phyloP scores from a whole-genome alignment of 192 early-diverging fungal species.

The Geosiphon pyriformis region DNA sequence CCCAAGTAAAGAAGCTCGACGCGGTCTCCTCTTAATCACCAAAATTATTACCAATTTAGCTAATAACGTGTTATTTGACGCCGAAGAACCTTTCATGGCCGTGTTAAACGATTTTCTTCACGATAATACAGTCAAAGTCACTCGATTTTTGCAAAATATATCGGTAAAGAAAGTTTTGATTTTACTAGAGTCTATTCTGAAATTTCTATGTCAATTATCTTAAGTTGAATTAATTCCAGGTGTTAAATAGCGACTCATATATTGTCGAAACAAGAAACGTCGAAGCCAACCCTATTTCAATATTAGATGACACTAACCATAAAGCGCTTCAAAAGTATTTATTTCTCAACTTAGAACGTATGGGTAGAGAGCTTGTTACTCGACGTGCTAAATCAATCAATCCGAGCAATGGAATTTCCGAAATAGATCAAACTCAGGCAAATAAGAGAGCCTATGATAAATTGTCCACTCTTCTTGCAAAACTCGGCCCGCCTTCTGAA shows the following conservation, averaged over 20 bases:
- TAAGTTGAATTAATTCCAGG: no score
- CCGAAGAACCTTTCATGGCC: slow-evolving; percentile 90
- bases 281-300: slow-evolving; percentile 14
- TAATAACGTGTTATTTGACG: slow-evolving; percentile 89
- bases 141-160: slow-evolving; percentile 72
- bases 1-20: slow-evolving; percentile 60
- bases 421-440: slow-evolving; percentile 26
- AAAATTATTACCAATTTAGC: slow-evolving; percentile 96
- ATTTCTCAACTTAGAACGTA: slow-evolving; percentile 62
- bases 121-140: slow-evolving; percentile 73
- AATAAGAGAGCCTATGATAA: slow-evolving; percentile 72
- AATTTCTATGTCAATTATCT: no score
- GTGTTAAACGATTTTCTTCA: slow-evolving; percentile 83
- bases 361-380: slow-evolving; percentile 55
- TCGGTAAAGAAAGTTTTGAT: slow-evolving; percentile 47
- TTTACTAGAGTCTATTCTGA: background rate
- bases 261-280: background rate
- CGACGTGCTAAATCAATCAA: slow-evolving; percentile 33
- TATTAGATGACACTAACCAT: slow-evolving; percentile 33
- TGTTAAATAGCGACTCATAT: no score
- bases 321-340: slow-evolving; percentile 56
- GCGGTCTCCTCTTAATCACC: slow-evolving; percentile 82
- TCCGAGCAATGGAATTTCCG: no score
- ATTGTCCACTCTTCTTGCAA: slow-evolving; percentile 75
- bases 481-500: slow-evolving; percentile 79